Base-by-base conservation (phyloP, 164 flowering plant genomes). In the Buxus sempervirens region DNA sequence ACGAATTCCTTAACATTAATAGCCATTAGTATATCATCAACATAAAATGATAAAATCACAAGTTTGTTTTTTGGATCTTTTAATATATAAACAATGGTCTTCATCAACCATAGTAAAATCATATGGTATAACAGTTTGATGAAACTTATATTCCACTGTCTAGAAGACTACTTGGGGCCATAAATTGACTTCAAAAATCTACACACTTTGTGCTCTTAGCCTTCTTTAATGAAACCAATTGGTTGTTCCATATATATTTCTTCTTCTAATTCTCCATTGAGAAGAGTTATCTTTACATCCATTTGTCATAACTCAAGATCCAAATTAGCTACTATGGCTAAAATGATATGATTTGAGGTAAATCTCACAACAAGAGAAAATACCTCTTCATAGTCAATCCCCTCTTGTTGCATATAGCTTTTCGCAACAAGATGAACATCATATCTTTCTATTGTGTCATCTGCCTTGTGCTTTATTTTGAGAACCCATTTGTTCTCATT, bases 31-130 rank as follows among this genome's bases (percentile, higher is more conserved):
- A 32, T 32, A 7, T 32, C 38, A 32, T 32, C 38, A 3, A 32
- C 38, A 32, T 32, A 32, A n/a, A 14, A 41, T 63, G 54, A 38
- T 12, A 63, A 0, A 14, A 63, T 63, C 2, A 48, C 54, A 23
- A 38, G 41, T 4, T 41, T n/a, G 23, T n/a, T 21, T n/a, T n/a
- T 57, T 23, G 0, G n/a, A 7, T 19, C 41, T 1, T n/a, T 62
- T 64, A 8, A 64, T 21, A 64, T 64, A 64, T 28, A 64, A 36
- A 25, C 32, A 51, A 53, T 64, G 9, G 32, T 64, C 32, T 25
- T 48, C 67, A 21, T 49, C 20, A 9, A 49, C 25, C 57, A 48
- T 64, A 3, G 24, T 18, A 51, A 64, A 64, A 22, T 1, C 67
- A 48, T 64, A 49, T 19, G 58, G 41, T 16, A 42, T 38, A 10